Evolutionary conservation across 495 filamentous ascomycete genomes (phyloP).

Genomic region (Penicillium flavigenum): DNA sequence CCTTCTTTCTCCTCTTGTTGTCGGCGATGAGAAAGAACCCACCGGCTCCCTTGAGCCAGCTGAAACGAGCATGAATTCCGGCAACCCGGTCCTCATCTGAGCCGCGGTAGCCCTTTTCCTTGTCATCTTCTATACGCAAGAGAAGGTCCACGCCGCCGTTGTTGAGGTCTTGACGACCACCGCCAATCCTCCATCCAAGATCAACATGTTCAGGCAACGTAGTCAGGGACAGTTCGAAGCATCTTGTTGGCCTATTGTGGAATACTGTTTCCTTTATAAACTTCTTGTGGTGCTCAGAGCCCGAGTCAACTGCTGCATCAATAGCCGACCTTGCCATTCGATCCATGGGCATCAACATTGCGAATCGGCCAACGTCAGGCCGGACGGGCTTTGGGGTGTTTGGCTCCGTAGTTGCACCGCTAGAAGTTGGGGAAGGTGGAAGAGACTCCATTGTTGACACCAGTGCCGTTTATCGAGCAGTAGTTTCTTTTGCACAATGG

Average conservation of each 20-base stretch:
- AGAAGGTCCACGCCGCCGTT: slow-evolving; percentile 8
- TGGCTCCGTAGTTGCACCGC: slow-evolving; percentile 2
- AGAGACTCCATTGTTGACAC: neutral
- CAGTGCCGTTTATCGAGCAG: neutral
- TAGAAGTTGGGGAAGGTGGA: neutral
- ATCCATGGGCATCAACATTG: neutral
- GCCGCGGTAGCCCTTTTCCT: neutral
- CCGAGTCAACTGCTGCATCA: neutral
- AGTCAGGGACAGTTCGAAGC: slow-evolving; percentile 5
- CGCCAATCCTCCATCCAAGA: slow-evolving; percentile 9
- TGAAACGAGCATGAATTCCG: slow-evolving; percentile 12
- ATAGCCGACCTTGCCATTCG: neutral
- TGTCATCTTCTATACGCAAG: neutral
- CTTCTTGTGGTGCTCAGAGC: neutral
- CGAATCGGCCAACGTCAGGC: neutral
- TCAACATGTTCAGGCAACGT: neutral
- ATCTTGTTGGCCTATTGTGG: slow-evolving; percentile 1
- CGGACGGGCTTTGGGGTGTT: neutral
- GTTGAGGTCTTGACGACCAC: neutral
- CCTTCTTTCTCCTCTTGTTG: slow-evolving; percentile 4
- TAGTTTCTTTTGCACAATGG: neutral
- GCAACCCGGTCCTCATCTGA: neutral
- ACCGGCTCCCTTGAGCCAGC: slow-evolving; percentile 3
- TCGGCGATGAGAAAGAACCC: slow-evolving; percentile 10
- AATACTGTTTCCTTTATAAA: slow-evolving; percentile 7